Base-by-base conservation (phyloP, 208 protist species). In the Trypanosoma rangeli region DNA sequence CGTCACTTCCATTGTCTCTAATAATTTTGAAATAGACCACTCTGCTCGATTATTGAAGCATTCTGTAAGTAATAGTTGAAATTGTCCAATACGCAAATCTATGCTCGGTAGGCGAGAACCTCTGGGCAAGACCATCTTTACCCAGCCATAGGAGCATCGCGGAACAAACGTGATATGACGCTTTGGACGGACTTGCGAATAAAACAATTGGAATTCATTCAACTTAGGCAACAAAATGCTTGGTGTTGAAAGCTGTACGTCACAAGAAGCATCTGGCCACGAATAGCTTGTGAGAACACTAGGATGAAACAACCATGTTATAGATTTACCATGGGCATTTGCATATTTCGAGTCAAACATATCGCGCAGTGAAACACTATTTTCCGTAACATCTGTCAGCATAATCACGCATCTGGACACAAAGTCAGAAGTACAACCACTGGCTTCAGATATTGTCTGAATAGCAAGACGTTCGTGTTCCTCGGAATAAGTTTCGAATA, bases 1-100 rank as follows among this genome's bases (percentile, higher is more conserved):
- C 4, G 48, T 55, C 26, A 74, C 50, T 16, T 69, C 66, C n/a
- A 79, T 71, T 44, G 28, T 26, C 16, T 85, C 50, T 58, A 78
- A 71, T 5, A 92, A 50, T 15, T 70, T 79, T 33, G 24, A 31
- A 42, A 85, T 15, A 9, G 52, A 49, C 70, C 81, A 85, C 68
- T 83, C 33, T 33, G 59, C 28, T 39, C 69, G 72, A 35, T 26
- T 8, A 67, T 92, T 84, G 65, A 93, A 86, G 28, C 42, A 64
- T n/a, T 85, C 64, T 31, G 57, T 33, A 65, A 76, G 12, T 61
- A 64, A 15, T 54, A 76, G 39, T n/a, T 76, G 71, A 29, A 12
- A 56, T 10, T 69, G 57, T 28, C 64, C 64, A 3, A 76, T 20
- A 64, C 33, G 39, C 22, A 76, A 54, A 48, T 76, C 55, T 39